Evolutionary conservation across 164 flowering plant species (phyloP).

Genomic region (Dillenia turbinata): DNA sequence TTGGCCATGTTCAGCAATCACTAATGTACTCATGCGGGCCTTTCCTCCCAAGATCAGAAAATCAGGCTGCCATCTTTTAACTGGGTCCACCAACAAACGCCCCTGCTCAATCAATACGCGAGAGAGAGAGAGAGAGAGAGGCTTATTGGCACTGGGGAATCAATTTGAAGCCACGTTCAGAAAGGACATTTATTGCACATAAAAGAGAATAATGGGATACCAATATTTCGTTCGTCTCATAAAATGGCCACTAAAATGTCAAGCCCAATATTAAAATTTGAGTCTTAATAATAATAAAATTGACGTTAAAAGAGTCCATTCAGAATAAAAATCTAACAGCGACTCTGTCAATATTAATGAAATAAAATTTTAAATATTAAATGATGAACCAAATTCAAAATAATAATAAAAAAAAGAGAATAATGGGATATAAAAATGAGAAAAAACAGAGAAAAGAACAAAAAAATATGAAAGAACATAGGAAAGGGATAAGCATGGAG

Average conservation of each 20-base stretch:
- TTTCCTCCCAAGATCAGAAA: conserved; percentile 22
- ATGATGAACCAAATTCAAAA: too few species aligned
- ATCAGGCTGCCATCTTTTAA: conserved; percentile 17
- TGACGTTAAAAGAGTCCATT: too few species aligned
- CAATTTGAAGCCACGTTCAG: conserved; percentile 13
- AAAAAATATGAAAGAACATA: conserved; percentile 2
- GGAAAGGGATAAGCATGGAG: conserved; percentile 42
- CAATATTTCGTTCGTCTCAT: too few species aligned
- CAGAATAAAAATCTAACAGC: too few species aligned
- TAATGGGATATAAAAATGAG: neutral
- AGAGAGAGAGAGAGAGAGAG: conserved; percentile 8
- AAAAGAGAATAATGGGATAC: neutral
- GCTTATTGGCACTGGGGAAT: conserved; percentile 5
- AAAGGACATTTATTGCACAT: conserved; percentile 25
- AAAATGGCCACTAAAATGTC: too few species aligned
- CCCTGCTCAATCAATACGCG: conserved; percentile 22
- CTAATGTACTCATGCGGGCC: conserved; percentile 29
- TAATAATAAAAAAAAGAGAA: too few species aligned
- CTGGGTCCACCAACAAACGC: conserved; percentile 36
- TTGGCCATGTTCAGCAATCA: conserved; percentile 18
- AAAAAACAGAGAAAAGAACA: neutral
- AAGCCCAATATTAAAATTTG: too few species aligned
- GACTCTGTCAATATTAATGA: too few species aligned
- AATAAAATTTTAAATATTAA: too few species aligned
- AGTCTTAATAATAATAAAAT: too few species aligned